Percentiles rank a stretch among this genome's conserved stretches.
phyloP scores from a whole-genome alignment of 345 rosid species.

The Salix exigua region DNA sequence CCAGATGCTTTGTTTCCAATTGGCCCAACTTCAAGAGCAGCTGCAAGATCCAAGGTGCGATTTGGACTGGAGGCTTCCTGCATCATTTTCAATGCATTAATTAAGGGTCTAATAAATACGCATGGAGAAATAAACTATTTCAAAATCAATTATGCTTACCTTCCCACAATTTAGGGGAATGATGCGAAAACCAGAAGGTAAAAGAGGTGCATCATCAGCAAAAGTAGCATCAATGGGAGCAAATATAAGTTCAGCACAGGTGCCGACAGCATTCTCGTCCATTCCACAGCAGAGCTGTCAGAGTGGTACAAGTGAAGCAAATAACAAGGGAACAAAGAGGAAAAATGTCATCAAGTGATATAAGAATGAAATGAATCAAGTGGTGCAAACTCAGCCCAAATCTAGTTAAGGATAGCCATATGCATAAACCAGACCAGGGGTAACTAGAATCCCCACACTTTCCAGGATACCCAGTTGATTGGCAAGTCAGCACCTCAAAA shows the following conservation, averaged over 20 bases:
- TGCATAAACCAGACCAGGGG: not conserved
- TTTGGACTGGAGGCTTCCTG: constrained; percentile 92
- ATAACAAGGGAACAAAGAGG: constrained; percentile 3
- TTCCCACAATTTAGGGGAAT: constrained; percentile 89
- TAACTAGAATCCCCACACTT: not conserved
- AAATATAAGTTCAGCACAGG: constrained; percentile 89
- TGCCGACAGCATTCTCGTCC: constrained; percentile 85
- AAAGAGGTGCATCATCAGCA: constrained; percentile 91
- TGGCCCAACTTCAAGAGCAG: constrained; percentile 83
- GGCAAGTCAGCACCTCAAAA: not conserved
- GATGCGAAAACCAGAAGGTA: constrained; percentile 94
- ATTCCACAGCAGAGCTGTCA: constrained; percentile 83
- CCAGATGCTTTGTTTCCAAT: constrained; percentile 62
- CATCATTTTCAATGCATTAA: constrained; percentile 9
- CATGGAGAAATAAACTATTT: not conserved
- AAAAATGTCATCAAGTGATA: not conserved
- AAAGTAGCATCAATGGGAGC: constrained; percentile 93
- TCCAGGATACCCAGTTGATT: not conserved
- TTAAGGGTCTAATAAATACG: not conserved
- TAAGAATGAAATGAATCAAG: constrained; percentile 3
- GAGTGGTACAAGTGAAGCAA: not conserved
- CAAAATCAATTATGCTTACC: constrained; percentile 34
- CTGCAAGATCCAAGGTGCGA: constrained; percentile 91
- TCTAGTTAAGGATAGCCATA: not conserved
- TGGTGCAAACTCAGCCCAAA: not conserved